Conservation (phyloP, 306 rosid genomes). For the Vachellia pachyceras region DNA sequence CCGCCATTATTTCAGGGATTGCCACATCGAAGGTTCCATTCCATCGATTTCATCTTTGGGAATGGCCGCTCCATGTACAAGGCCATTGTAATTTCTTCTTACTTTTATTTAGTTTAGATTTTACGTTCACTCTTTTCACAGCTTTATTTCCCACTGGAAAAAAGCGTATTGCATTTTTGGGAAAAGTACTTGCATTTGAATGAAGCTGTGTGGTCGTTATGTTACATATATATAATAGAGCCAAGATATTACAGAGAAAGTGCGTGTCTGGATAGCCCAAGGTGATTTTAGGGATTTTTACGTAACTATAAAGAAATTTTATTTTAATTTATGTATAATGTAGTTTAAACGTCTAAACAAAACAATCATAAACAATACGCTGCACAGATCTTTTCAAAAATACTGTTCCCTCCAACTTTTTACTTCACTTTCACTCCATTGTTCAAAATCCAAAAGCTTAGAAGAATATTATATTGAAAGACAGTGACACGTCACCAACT, state of each 20-base stretch:
- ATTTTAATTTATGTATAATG: too few relatives aligned
- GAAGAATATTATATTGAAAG: not conserved
- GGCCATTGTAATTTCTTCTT: slow-evolving; percentile 35
- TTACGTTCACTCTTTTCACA: not conserved
- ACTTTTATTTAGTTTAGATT: not conserved
- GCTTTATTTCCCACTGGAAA: not conserved
- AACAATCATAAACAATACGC: too few relatives aligned
- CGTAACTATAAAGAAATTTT: too few relatives aligned
- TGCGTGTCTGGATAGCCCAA: too few relatives aligned
- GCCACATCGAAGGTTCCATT: slow-evolving; percentile 85
- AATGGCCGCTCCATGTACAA: slow-evolving; percentile 94
- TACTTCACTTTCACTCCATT: not conserved
- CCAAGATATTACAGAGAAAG: not conserved
- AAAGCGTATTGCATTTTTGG: slow-evolving; percentile 9
- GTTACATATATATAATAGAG: not conserved
- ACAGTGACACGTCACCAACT: not conserved
- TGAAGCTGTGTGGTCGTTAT: slow-evolving; percentile 4
- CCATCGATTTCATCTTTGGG: slow-evolving; percentile 94
- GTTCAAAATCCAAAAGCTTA: not conserved
- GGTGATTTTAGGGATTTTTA: too few relatives aligned
- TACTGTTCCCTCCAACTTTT: not conserved
- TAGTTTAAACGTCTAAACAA: too few relatives aligned
- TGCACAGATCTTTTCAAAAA: not conserved
- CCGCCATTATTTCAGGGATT: slow-evolving; percentile 91
- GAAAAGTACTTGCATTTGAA: not conserved